Base-by-base conservation (phyloP, 768 basidiomycete genomes). In the Rhodotorula taiwanensis region DNA sequence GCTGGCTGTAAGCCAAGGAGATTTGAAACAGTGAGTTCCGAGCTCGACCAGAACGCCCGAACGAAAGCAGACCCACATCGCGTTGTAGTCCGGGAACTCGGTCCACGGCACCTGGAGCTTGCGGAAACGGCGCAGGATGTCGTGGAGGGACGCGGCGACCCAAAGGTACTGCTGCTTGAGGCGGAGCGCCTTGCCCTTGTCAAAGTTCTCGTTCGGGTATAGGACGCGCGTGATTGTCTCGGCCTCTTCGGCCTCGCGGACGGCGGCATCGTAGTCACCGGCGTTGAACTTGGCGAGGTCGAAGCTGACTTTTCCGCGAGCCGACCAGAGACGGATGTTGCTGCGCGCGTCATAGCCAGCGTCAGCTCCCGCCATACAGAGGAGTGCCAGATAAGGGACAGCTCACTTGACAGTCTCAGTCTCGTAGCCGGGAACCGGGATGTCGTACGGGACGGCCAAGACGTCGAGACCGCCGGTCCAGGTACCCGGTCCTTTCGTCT, bases 281-380 rank as follows among this genome's bases (percentile, higher is more conserved):
- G 90, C 89, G 74, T 98, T 98, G 83, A 97, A 98, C 50, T 87
- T 88, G 75, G 91, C 87, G 69, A 97, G 76, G 77, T 97, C 92
- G 74, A 97, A 97, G 2, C 88, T 89, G 71, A 88, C 80, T 80
- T 89, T 89, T 28, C 89, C 85, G 78, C 86, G 86, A 73, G 76
- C 66, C 84, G 76, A 73, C 79, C 79, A 81, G 8, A 80, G 69
- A 31, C 67, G 55, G 16, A 69, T 48, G 41, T 95, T 97, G 79
- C 36, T 39, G 36, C 36, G 16, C 10, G 36, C 9, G n/a, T n/a
- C n/a, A n/a, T n/a, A n/a, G n/a, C n/a, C n/a, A n/a, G n/a, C n/a
- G n/a, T n/a, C n/a, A n/a, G n/a, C n/a, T n/a, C n/a, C n/a, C n/a
- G n/a, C n/a, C n/a, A n/a, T n/a, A n/a, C n/a, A n/a, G n/a, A n/a